phyloP scores from a whole-genome alignment of 176 grass and related monocot genomes.

The Sorghum bicolor region Sorghum_bicolor_NCBIv3 NC_012871.2:19829501-19830000 shows the following conservation, averaged over 20 bases:
- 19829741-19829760: slow-evolving; percentile 42
- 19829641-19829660: slow-evolving; percentile 47
- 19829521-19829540: slow-evolving; percentile 45
- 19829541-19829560: slow-evolving; percentile 51
- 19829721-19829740: slow-evolving; percentile 90
- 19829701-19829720: slow-evolving; percentile 98
- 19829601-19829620: slow-evolving; percentile 38
- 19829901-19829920: slow-evolving; percentile 69
- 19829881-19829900: slow-evolving; percentile 74
- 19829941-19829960: too few species aligned
- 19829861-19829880: slow-evolving; percentile 63
- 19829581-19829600: slow-evolving; percentile 48
- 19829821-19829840: slow-evolving; percentile 84
- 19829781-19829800: slow-evolving; percentile 70
- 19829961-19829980: too few species aligned
- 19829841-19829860: slow-evolving; percentile 63
- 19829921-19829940: slow-evolving; percentile 78
- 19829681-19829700: slow-evolving; percentile 62
- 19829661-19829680: slow-evolving; percentile 78
- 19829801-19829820: slow-evolving; percentile 70
- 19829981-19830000: too few species aligned
- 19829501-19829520: slow-evolving; percentile 56
- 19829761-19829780: slow-evolving; percentile 9
- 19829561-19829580: slow-evolving; percentile 43
- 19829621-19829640: slow-evolving; percentile 12